phyloP scores from a whole-genome alignment of 805 yeast genomes.

The Yarrowia porcina region DNA sequence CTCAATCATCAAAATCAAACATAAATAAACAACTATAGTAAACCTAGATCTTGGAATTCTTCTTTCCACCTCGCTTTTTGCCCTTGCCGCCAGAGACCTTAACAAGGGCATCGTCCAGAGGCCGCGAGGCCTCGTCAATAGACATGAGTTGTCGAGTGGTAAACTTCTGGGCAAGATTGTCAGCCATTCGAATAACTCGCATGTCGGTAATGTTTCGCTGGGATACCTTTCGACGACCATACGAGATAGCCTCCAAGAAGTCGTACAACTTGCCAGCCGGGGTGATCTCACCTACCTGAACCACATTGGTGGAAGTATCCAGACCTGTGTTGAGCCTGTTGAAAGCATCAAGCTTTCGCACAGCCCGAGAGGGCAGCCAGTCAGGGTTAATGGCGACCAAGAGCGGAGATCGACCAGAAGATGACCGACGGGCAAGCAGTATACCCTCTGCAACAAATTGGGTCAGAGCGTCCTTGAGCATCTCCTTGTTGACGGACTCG shows the following conservation, averaged over 20 bases:
- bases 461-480: slow-evolving; percentile 40
- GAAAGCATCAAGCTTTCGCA: slow-evolving; percentile 7
- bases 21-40: background rate
- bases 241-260: slow-evolving; percentile 37
- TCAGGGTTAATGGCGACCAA: slow-evolving; percentile 17
- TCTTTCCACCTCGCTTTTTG: slow-evolving; percentile 6
- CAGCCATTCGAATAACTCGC: slow-evolving; percentile 22
- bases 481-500: slow-evolving; percentile 44
- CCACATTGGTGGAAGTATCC: slow-evolving; percentile 14
- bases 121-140: slow-evolving; percentile 20
- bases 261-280: slow-evolving; percentile 38
- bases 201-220: slow-evolving; percentile 22
- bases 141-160: slow-evolving; percentile 20
- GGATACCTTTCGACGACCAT: slow-evolving; percentile 38
- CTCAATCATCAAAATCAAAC: background rate
- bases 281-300: slow-evolving; percentile 28
- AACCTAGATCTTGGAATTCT: slow-evolving; percentile 14
- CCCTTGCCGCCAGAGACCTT: background rate
- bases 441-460: slow-evolving; percentile 40
- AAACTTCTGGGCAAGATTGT: slow-evolving; percentile 6
- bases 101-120: slow-evolving; percentile 17
- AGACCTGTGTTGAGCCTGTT: slow-evolving; percentile 8
- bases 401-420: slow-evolving; percentile 11
- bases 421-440: slow-evolving; percentile 28
- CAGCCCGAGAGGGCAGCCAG: slow-evolving; percentile 16